phyloP scores from a whole-genome alignment of 1,139 yeast genomes.

The Nakaseomyces nivariensis region DNA sequence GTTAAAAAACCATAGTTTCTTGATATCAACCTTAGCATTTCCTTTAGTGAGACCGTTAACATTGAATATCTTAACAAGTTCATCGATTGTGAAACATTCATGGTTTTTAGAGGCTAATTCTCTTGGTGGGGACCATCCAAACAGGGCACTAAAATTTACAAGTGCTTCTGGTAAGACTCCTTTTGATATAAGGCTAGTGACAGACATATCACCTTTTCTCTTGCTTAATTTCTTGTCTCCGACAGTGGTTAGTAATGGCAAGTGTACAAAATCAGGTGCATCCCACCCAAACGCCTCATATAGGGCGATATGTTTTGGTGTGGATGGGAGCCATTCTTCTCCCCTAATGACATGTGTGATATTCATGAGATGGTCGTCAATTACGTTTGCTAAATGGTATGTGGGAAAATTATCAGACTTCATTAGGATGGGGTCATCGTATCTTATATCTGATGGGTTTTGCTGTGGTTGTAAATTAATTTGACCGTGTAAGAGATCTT shows the following conservation, averaged over 20 bases:
- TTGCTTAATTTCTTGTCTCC: conserved; percentile 77
- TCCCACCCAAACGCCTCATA: conserved; percentile 83
- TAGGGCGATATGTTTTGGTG: conserved; percentile 86
- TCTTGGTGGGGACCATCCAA: conserved; percentile 89
- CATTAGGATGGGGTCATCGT: conserved; percentile 79
- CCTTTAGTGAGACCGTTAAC: conserved; percentile 79
- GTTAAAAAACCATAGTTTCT: conserved; percentile 67
- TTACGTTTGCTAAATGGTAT: conserved; percentile 90
- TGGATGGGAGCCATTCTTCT: conserved; percentile 94
- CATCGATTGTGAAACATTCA: conserved; percentile 51
- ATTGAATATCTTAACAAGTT: conserved; percentile 38
- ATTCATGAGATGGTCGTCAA: conserved; percentile 87
- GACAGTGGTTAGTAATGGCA: conserved; percentile 71
- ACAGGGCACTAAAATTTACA: conserved; percentile 74
- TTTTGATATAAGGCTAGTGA: conserved; percentile 43
- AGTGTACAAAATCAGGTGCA: conserved; percentile 76
- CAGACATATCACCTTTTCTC: conserved; percentile 73
- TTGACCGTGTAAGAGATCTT: conserved; percentile 68
- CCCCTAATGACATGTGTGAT: conserved; percentile 94
- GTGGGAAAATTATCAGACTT: conserved; percentile 94
- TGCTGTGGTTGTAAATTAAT: conserved; percentile 72
- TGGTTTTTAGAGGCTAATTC: conserved; percentile 41
- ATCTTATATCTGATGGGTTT: conserved; percentile 59
- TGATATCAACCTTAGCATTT: conserved; percentile 80
- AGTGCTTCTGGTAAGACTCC: conserved; percentile 83